Conservation (phyloP, 331 rosid genomes). For the Malus hybrid region DNA sequence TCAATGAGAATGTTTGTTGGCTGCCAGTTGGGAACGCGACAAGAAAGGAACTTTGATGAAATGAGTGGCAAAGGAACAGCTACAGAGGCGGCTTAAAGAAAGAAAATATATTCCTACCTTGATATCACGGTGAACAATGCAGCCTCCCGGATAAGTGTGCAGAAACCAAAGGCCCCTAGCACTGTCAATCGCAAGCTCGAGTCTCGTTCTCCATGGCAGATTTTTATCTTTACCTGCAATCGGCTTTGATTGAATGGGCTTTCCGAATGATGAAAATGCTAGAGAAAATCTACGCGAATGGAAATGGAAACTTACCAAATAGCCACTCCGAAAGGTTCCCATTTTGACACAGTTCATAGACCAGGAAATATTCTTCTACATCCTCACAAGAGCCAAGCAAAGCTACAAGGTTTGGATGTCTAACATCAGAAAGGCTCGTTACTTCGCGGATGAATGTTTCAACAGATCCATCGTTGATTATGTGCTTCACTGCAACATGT, state of each 20-base stretch:
- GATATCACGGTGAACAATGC: constrained; percentile 66
- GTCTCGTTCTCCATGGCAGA: constrained; percentile 57
- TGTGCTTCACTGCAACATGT: constrained; percentile 59
- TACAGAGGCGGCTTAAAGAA: not conserved
- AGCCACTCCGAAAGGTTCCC: constrained; percentile 71
- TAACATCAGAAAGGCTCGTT: constrained; percentile 50
- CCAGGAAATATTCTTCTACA: constrained; percentile 52
- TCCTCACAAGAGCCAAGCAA: constrained; percentile 41
- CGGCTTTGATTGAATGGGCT: not conserved
- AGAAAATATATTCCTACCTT: constrained; percentile 30
- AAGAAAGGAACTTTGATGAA: not conserved
- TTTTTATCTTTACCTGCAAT: constrained; percentile 38
- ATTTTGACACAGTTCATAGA: constrained; percentile 57
- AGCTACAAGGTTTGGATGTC: constrained; percentile 50
- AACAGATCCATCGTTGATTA: constrained; percentile 35
- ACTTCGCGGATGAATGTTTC: constrained; percentile 62
- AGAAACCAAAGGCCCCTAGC: constrained; percentile 64
- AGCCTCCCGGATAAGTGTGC: constrained; percentile 49
- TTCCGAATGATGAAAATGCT: not conserved
- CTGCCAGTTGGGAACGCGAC: constrained; percentile 22
- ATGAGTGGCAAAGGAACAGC: not conserved
- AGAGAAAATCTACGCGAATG: not conserved
- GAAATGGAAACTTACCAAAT: constrained; percentile 33
- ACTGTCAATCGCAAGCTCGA: constrained; percentile 45
- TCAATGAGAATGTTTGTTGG: constrained; percentile 62